These are phyloP conservation scores for Arachnomyces sp. DNA, from an alignment of 2,329 filamentous ascomycete species.

Conservation along the genomic window DNA sequence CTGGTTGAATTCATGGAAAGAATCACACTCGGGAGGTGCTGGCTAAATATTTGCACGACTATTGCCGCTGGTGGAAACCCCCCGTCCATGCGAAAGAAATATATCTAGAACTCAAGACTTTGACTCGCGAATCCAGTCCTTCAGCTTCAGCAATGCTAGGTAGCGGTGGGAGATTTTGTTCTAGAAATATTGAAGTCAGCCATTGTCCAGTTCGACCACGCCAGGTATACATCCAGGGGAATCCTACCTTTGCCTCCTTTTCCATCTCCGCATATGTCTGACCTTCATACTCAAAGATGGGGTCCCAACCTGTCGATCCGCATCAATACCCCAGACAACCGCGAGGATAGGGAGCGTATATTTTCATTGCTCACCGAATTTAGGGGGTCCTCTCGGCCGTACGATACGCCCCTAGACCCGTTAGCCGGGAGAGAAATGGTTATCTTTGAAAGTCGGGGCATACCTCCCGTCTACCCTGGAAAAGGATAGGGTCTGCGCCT, in stretches of 20 bases:
- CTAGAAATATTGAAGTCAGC: conserved; percentile 25
- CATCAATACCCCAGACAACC: background rate
- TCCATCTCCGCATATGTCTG: conserved; percentile 96
- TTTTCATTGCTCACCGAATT: conserved; percentile 61
- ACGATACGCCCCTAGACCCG: conserved; percentile 66
- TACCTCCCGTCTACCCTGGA: conserved; percentile 82
- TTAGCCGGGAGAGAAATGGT: background rate
- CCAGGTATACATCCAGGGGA: background rate
- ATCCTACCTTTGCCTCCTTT: conserved; percentile 74
- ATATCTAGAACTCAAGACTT: conserved; percentile 11
- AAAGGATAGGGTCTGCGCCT: conserved; percentile 73
- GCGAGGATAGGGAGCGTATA: background rate
- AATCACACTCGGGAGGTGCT: conserved; percentile 30
- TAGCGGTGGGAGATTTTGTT: conserved; percentile 89
- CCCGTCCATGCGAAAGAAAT: background rate
- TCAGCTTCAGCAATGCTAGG: conserved; percentile 79
- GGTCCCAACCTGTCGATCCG: conserved; percentile 72
- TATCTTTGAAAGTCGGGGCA: conserved; percentile 19
- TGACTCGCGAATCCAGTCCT: conserved; percentile 62
- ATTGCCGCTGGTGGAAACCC: conserved; percentile 3
- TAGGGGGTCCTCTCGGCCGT: conserved; percentile 65
- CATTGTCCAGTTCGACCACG: background rate
- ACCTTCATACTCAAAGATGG: conserved; percentile 89
- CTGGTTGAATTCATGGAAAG: conserved; percentile 80
- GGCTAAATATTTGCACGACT: conserved; percentile 16